Evolutionary conservation across 225 moss, liverwort and hornwort species (phyloP).

Genomic region (Polytrichum commune): DNA sequence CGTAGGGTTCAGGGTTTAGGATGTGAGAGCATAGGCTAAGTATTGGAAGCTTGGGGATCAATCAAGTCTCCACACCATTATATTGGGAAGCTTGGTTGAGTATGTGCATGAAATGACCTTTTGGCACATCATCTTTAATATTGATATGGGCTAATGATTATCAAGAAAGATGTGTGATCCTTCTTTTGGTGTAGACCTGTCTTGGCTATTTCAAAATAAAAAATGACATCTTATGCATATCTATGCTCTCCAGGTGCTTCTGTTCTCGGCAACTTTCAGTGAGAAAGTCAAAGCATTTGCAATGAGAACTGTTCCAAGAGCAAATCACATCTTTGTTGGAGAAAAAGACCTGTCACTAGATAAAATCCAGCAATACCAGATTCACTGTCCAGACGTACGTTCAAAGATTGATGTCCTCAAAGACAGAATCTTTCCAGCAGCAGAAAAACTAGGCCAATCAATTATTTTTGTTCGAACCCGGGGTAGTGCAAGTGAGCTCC

Average conservation of each 20-base stretch:
- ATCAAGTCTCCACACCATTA: no score
- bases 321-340: constrained; percentile 81
- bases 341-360: constrained; percentile 87
- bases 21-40: no score
- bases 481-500: constrained; percentile 81
- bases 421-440: constrained; percentile 87
- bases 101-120: no score
- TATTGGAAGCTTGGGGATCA: no score
- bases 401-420: constrained; percentile 74
- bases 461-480: constrained; percentile 92
- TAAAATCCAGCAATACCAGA: constrained; percentile 90
- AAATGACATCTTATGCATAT: no score
- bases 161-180: background rate
- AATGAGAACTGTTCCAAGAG: constrained; percentile 60
- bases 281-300: constrained; percentile 80
- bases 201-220: no score
- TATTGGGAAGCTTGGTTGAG: no score
- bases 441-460: constrained; percentile 88
- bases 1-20: no score
- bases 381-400: constrained; percentile 58
- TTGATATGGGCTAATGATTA: background rate
- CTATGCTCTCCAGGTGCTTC: constrained; percentile 58
- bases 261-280: constrained; percentile 94
- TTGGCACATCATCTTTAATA: background rate
- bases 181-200: no score